These are phyloP conservation scores for Proliferodiscus dingleyae DNA, from an alignment of 2,329 filamentous ascomycete species.

Conservation along the genomic window DNA sequence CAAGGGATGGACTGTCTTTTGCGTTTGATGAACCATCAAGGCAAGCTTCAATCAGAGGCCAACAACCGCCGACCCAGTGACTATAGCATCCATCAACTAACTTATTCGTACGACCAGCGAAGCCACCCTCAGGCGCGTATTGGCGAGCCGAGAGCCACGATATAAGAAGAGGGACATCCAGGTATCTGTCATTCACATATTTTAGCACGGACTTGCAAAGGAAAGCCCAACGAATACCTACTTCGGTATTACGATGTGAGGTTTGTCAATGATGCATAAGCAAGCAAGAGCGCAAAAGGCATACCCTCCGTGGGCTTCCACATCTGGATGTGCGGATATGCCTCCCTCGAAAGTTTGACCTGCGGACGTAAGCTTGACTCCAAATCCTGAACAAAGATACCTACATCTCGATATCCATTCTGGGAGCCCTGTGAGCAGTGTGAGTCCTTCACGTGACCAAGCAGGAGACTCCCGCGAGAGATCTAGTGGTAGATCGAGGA, in stretches of 20 bases:
- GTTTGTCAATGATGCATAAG: constrained; percentile 77
- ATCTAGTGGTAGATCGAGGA: constrained; percentile 77
- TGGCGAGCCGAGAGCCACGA: constrained; percentile 89
- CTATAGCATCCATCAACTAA: constrained; percentile 97
- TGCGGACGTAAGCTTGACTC: constrained; percentile 31
- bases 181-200: constrained; percentile 48
- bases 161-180: constrained; percentile 72
- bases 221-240: constrained; percentile 41
- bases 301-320: constrained; percentile 94
- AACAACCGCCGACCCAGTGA: constrained; percentile 95
- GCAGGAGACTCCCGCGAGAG: constrained; percentile 70
- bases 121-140: constrained; percentile 85
- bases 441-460: constrained; percentile 54
- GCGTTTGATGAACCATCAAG: constrained; percentile 48
- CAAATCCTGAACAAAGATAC: constrained; percentile 31
- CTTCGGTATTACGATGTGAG: constrained; percentile 67
- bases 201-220: constrained; percentile 17
- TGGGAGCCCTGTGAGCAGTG: constrained; percentile 67
- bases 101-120: constrained; percentile 93
- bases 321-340: constrained; percentile 76
- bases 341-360: constrained; percentile 94
- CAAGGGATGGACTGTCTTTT: constrained; percentile 4
- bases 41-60: constrained; percentile 81
- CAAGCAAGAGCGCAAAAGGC: constrained; percentile 91
- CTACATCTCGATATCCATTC: constrained; percentile 78